phyloP scores from a whole-genome alignment of 441 rosid species.

The Aleurites moluccanus region DNA sequence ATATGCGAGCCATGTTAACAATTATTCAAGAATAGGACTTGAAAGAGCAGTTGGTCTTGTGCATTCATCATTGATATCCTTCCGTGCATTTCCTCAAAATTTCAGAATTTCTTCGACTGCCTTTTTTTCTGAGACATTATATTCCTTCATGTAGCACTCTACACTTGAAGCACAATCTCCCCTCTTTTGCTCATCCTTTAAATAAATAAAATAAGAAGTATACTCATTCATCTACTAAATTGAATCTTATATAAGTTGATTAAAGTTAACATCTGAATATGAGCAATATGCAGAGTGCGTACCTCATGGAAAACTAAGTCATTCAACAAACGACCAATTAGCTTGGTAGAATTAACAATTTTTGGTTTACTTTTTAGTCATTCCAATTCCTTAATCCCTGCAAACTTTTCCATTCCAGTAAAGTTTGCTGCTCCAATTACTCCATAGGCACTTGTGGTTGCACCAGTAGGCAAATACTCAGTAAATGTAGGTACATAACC shows the following conservation, averaged over 20 bases:
- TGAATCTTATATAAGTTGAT: no score
- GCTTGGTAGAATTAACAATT: constrained; percentile 12
- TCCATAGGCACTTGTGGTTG: not conserved
- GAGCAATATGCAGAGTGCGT: no score
- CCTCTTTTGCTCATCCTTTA: not conserved
- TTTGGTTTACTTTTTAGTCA: constrained; percentile 24
- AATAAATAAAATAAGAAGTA: no score
- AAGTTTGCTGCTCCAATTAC: not conserved
- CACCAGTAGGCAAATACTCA: not conserved
- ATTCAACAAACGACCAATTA: not conserved
- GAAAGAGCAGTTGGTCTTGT: not conserved
- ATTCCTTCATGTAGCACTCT: no score
- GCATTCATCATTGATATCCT: no score
- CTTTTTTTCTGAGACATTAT: no score
- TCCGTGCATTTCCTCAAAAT: no score
- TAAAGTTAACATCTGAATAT: no score
- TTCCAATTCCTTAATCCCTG: constrained; percentile 5
- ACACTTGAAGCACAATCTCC: not conserved
- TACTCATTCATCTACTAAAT: no score
- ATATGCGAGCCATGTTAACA: not conserved
- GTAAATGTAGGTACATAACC: not conserved
- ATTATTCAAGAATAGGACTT: not conserved
- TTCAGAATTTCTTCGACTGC: no score
- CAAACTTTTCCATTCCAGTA: not conserved
- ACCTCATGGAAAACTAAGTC: not conserved